Evolutionary conservation across 1,284 basidiomycete genomes (phyloP).

Genomic region (Chondrostereum purpureum): DNA sequence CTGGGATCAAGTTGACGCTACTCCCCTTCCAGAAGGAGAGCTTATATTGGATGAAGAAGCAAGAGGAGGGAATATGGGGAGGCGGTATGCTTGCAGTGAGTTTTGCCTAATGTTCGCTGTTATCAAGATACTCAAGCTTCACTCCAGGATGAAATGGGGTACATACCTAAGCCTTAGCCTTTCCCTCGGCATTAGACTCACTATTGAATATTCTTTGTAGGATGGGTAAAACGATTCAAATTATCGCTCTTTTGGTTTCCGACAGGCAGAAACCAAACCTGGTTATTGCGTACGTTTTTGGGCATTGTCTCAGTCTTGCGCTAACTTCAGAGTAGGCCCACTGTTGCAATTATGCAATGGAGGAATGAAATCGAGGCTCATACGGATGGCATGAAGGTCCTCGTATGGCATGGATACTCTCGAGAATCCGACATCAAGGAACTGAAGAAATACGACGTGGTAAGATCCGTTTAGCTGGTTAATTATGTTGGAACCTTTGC

Average conservation of each 20-base stretch:
- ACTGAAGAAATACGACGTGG: slow-evolving; percentile 85
- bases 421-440: slow-evolving; percentile 58
- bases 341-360: slow-evolving; percentile 99
- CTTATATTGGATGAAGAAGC: slow-evolving; percentile 92
- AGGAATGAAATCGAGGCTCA: slow-evolving; percentile 87
- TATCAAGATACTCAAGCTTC: slow-evolving; percentile 10
- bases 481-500: too few relatives aligned
- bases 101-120: slow-evolving; percentile 13
- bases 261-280: slow-evolving; percentile 79
- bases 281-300: slow-evolving; percentile 72
- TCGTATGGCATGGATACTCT: slow-evolving; percentile 87
- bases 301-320: background rate
- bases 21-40: slow-evolving; percentile 89
- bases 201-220: slow-evolving; percentile 32
- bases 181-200: slow-evolving; percentile 4
- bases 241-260: slow-evolving; percentile 84
- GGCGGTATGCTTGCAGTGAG: slow-evolving; percentile 91
- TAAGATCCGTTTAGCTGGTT: too few relatives aligned
- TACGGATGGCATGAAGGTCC: slow-evolving; percentile 73
- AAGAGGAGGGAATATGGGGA: slow-evolving; percentile 83
- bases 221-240: slow-evolving; percentile 99
- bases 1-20: slow-evolving; percentile 66
- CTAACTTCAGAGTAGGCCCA: slow-evolving; percentile 48
- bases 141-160: slow-evolving; percentile 85
- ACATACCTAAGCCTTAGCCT: slow-evolving; percentile 16